Base-by-base conservation (phyloP, 2,329 filamentous ascomycete genomes). In the Cordyceps cateniannulata region DNA sequence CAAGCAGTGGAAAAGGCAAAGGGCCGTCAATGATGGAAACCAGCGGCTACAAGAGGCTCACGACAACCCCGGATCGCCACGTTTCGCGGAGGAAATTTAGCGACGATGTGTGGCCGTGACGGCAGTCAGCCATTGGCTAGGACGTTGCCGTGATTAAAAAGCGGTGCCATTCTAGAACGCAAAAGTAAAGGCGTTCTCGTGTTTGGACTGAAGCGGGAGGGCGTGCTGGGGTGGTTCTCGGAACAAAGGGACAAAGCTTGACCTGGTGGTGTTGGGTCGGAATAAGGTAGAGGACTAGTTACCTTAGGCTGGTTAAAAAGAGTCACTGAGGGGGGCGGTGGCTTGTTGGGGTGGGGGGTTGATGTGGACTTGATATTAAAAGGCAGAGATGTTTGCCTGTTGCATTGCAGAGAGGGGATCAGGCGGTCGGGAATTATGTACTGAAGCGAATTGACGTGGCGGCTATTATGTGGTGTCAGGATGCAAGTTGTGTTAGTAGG, bases 161-260 rank as follows among this genome's bases (percentile, higher is more conserved):
- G 38, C 18, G 16, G 12, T n/a, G 38, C 38, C 4, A 42, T 47
- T 48, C 25, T 56, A 25, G 20, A 38, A 42, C 16, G 18, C 18
- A 18, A 40, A n/a, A n/a, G 35, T 16, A 7, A 40, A n/a, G 14
- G n/a, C 42, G 12, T 8, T 35, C 20, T 57, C 42, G 42, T 48
- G 54, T 48, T 57, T 57, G 44, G 18, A 57, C 27, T 42, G 20
- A 57, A 48, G 20, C 44, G 44, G 42, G 51, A 44, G 51, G 16
- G 38, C 35, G 24, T 12, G 38, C 48, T 18, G 48, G 9, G 35
- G 5, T 40, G 16, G 35, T 53, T 27, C 32, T 40, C 51, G 44
- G 54, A 57, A 57, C 54, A 57, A 57, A 48, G 53, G n/a, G 10
- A 47, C 25, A 24, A 35, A 45, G 52, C 52, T n/a, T 47, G 40